Conservation (phyloP, 106 monocot genomes). For the Apostasia ramifera region DNA sequence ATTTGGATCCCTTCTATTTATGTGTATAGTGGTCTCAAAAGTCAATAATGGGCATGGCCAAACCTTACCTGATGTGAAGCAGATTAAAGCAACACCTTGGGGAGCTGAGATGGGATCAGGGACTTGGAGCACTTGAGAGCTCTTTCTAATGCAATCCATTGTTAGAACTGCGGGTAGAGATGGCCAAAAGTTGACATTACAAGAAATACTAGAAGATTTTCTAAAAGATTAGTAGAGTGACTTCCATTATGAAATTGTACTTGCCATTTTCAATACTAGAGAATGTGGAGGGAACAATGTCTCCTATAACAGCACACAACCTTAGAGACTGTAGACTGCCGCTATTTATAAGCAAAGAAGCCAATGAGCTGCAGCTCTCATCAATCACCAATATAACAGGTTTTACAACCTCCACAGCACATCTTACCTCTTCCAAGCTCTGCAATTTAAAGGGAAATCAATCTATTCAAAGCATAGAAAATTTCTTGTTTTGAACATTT, state of each 20-base stretch:
- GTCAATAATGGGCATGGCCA: not conserved
- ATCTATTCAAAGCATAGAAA: not conserved
- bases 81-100: conserved; percentile 68
- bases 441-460: conserved; percentile 10
- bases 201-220: too few species aligned
- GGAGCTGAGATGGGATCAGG: conserved; percentile 45
- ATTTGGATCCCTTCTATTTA: too few species aligned
- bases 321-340: conserved; percentile 18
- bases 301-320: conserved; percentile 41
- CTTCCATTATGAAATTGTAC: not conserved
- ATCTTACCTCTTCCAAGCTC: conserved; percentile 72
- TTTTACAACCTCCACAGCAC: conserved; percentile 51
- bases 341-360: conserved; percentile 13
- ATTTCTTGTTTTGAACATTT: not conserved
- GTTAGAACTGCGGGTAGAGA: conserved; percentile 22
- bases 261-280: conserved; percentile 14
- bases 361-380: conserved; percentile 48
- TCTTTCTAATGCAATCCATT: conserved; percentile 36
- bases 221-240: not conserved
- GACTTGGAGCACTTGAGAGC: not conserved
- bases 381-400: conserved; percentile 69
- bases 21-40: too few species aligned
- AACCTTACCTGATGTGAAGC: conserved; percentile 87
- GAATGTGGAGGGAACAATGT: not conserved
- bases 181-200: not conserved